Evolutionary conservation across 2,329 filamentous ascomycete species (phyloP), one percentile per base, ranked within the genome.

Genomic region (Trichoderma harzianum): DNA sequence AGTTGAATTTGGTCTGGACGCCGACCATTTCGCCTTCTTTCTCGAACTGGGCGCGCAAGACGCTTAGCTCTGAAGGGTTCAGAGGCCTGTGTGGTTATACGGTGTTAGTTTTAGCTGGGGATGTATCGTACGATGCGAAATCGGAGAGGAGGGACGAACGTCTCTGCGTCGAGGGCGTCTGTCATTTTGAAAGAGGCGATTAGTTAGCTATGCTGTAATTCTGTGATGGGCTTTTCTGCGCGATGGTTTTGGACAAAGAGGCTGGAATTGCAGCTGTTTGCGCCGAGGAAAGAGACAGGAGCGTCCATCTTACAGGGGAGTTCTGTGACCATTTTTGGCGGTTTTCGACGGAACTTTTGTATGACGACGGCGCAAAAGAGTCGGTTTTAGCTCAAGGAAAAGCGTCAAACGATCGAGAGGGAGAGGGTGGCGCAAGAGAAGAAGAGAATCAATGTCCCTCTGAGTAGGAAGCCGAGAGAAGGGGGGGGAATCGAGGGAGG

Each of bases 1-100:
- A 98, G 90, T 99, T 99, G 89, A 99, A 99, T 82, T 98, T 98
- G 74, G 96, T 99, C 83, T 99, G 96, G 53, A 99, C 89, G 73
- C 95, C 95, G 73, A 97, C 95, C 86, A 97, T 97, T 78, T 97
- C 93, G 76, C 95, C 96, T 84, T 99, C 96, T 81, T 97, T 97
- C 81, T 98, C 95, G 81, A 96, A 99, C 82, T 99, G 96, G 73
- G 93, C 87, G 75, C 95, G 93, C 69, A 99, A 88, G 74, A 98
- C 96, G 82, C 95, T 91, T 73, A 99, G 91, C 83, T 99, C 96
- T 65, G 93, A 92, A 71, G 93, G 90, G 84, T 96, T 97, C 74
- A 99, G 88, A 76, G 96, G 93, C 80, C 94, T 96, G 77, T 69
- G 39, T 21, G 12, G n/a, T 16, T 24, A 39, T 39, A n/a, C n/a